Percentiles rank a stretch among this genome's conserved stretches.
Evolutionary conservation across 176 grass and related monocot species (phyloP).

Genomic region (Phoenix roebelenii): DNA sequence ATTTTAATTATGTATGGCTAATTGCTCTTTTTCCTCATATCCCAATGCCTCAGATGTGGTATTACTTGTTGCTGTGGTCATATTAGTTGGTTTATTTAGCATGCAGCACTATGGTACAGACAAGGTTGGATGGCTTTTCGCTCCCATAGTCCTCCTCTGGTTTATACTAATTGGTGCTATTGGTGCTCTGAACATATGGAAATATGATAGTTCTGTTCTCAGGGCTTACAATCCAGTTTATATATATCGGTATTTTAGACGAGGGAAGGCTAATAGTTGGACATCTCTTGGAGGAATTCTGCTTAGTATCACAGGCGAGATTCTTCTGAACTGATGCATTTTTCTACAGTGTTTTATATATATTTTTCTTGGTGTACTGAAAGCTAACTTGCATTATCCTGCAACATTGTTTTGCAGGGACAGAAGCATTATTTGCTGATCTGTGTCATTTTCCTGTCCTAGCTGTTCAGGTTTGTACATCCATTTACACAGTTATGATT

Average conservation of each 20-base stretch:
- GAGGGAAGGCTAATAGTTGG: conserved; percentile 43
- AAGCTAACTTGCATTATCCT: conserved; percentile 17
- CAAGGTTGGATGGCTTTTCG: conserved; percentile 84
- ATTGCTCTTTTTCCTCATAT: not conserved
- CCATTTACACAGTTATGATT: not conserved
- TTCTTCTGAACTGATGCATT: not conserved
- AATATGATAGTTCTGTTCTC: conserved; percentile 58
- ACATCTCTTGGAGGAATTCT: conserved; percentile 82
- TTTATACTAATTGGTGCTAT: conserved; percentile 66
- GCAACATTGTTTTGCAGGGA: conserved; percentile 37
- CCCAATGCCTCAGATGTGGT: conserved; percentile 53
- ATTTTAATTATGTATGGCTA: conserved; percentile 6
- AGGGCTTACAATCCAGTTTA: conserved; percentile 69
- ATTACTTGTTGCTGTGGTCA: conserved; percentile 45
- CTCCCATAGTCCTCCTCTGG: conserved; percentile 71
- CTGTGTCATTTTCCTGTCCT: conserved; percentile 77
- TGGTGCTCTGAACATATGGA: conserved; percentile 60
- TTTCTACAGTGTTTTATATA: not conserved
- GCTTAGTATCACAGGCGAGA: conserved; percentile 74
- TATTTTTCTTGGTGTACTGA: not conserved
- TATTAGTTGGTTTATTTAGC: conserved; percentile 76
- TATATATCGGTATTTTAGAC: conserved; percentile 47
- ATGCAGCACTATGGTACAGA: conserved; percentile 83
- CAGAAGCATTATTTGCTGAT: conserved; percentile 93
- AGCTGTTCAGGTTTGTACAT: conserved; percentile 53